These are phyloP conservation scores for Penicillium sp. DNA, from an alignment of 2,329 filamentous ascomycete species.

Conservation along the genomic window DNA sequence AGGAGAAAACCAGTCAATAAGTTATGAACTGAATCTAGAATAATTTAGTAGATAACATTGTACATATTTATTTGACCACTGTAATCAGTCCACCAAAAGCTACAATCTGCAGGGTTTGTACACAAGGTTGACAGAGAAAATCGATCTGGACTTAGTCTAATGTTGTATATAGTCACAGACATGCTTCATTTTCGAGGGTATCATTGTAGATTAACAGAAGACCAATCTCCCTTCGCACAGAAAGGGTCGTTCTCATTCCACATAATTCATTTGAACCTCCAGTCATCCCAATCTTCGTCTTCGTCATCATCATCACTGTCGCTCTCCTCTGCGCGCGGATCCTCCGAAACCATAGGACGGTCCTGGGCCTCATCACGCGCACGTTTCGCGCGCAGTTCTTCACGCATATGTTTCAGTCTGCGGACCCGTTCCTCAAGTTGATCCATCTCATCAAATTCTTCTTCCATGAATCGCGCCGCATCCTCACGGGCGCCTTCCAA, in stretches of 20 bases:
- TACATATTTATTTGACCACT: neutral
- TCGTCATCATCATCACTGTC: constrained; percentile 58
- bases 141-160: neutral
- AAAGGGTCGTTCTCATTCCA: constrained; percentile 23
- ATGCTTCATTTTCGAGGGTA: constrained; percentile 32
- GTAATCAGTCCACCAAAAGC: neutral
- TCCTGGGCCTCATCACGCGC: constrained; percentile 27
- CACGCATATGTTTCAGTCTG: constrained; percentile 67
- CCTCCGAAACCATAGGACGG: constrained; percentile 24
- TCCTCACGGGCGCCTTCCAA: constrained; percentile 73
- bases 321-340: constrained; percentile 37
- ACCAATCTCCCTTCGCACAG: constrained; percentile 23
- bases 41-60: neutral
- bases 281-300: constrained; percentile 49
- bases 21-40: neutral
- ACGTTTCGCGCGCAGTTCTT: constrained; percentile 58
- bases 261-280: constrained; percentile 37
- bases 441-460: constrained; percentile 82
- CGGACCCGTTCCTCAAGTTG: constrained; percentile 70
- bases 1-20: constrained; percentile 11
- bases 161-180: neutral
- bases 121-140: neutral
- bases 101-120: neutral
- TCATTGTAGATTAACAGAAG: constrained; percentile 34
- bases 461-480: constrained; percentile 68